Evolutionary conservation across 208 protist species (phyloP), one percentile per base, ranked within the genome.

Genomic region (Acanthamoeba quina): DNA sequence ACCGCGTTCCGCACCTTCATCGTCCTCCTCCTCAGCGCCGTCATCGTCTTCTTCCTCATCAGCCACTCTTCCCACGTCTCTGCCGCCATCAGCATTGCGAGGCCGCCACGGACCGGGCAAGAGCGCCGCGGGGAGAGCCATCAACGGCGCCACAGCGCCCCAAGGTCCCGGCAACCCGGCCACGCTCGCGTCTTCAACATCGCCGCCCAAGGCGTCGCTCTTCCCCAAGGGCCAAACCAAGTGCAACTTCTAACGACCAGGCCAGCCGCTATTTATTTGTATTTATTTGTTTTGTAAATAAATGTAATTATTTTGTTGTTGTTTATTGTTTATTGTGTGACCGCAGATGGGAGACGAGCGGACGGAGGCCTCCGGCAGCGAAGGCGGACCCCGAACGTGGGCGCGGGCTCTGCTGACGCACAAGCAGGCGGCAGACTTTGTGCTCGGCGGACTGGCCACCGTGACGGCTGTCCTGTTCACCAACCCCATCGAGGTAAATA

Each of bases 401-500:
- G 72, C 41, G 47, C 72, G 72, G 17, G n/a, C 21, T 7, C 37
- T 82, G 15, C 72, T 82, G 41, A 82, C 72, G 72, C 72, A 82
- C 72, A 44, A 54, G 72, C 72, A 54, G 26, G 72, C 34, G 9
- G 74, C 31, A 29, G 52, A 86, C 5, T 94, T 41, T 41, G 54
- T 86, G 34, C 52, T 66, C 9, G 93, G 93, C 24, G 93, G 78
- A 0, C 10, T 92, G 24, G 93, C 93, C 44, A 92, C 85, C 41
- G 70, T 92, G 54, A 60, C 41, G 2, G 93, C 85, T 17, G 85
- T 78, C 60, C 34, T 95, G 7, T 82, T 92, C 74, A 89, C 64
- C 62, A 95, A 95, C 31, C 93, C 93, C 7, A 54, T 95, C 31
- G 93, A 93, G 47, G 82, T 92, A 37, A 0, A n/a, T n/a, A n/a